Percentiles rank a stretch among this genome's conserved stretches.
phyloP scores from a whole-genome alignment of 345 rosid species.

The Crucihimalaya himalaica region DNA sequence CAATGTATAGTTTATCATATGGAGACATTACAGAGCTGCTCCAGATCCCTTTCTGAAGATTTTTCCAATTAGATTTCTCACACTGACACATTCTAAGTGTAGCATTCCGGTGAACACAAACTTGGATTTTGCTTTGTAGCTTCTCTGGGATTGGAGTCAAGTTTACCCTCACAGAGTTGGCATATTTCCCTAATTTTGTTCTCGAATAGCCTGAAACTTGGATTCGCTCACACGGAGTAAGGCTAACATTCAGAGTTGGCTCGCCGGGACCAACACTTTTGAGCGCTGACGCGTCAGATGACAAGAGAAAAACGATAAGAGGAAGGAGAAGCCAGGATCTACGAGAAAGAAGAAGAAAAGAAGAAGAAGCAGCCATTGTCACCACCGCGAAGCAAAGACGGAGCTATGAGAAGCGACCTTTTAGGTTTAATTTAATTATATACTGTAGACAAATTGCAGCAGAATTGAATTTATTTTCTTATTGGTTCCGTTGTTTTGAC shows the following conservation, averaged over 20 bases:
- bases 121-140: conserved; percentile 60
- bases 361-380: conserved; percentile 25
- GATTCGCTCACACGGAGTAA: conserved; percentile 70
- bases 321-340: conserved; percentile 10
- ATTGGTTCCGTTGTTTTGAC: not conserved
- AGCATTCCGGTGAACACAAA: conserved; percentile 83
- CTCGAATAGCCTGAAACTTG: conserved; percentile 71
- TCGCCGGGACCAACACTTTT: conserved; percentile 46
- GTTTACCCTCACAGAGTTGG: conserved; percentile 58
- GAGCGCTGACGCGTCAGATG: conserved; percentile 12
- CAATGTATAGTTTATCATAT: conserved; percentile 66
- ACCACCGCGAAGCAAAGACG: not conserved
- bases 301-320: not conserved
- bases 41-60: conserved; percentile 70
- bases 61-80: conserved; percentile 70
- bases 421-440: not conserved
- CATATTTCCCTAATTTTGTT: conserved; percentile 60
- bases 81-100: conserved; percentile 71
- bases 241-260: conserved; percentile 57
- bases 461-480: not conserved
- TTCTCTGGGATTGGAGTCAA: conserved; percentile 65
- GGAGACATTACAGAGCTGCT: conserved; percentile 70
- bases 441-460: not conserved
- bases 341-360: not conserved
- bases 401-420: conserved; percentile 4